These are phyloP conservation scores for Suillus sp. DNA, from an alignment of 768 basidiomycete genomes.

Conservation along the genomic window DNA sequence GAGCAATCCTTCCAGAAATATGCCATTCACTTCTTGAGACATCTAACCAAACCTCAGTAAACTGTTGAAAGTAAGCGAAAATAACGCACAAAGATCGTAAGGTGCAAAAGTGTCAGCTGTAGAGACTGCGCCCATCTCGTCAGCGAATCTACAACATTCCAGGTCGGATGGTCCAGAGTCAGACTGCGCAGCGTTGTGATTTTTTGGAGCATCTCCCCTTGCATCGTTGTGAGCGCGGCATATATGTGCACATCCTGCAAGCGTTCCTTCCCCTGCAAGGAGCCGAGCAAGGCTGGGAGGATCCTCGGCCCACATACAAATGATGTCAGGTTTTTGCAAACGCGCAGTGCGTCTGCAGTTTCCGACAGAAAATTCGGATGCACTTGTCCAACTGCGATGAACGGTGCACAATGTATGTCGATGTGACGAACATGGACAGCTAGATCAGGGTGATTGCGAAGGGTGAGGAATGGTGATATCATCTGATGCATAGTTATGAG, in stretches of 20 bases:
- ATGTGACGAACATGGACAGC: constrained; percentile 61
- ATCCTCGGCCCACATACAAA: constrained; percentile 56
- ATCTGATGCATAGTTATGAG: constrained; percentile 27
- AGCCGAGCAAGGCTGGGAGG: constrained; percentile 51
- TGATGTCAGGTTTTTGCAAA: constrained; percentile 53
- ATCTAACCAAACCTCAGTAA: constrained; percentile 40
- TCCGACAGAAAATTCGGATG: constrained; percentile 55
- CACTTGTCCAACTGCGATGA: constrained; percentile 34
- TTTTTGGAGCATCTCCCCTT: constrained; percentile 45
- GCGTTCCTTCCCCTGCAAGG: constrained; percentile 45
- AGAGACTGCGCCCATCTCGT: constrained; percentile 56
- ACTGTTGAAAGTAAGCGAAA: not conserved
- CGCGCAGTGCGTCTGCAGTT: constrained; percentile 47
- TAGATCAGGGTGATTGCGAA: constrained; percentile 53
- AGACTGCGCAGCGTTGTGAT: constrained; percentile 46
- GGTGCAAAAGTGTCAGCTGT: constrained; percentile 46
- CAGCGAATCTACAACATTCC: constrained; percentile 59
- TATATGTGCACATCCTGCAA: constrained; percentile 52
- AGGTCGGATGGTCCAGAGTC: constrained; percentile 59
- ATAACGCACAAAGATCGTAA: constrained; percentile 61
- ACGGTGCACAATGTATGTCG: constrained; percentile 54
- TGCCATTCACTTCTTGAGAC: constrained; percentile 55
- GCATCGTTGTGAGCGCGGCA: constrained; percentile 54
- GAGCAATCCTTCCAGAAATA: constrained; percentile 50
- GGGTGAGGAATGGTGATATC: constrained; percentile 61